These are phyloP conservation scores for Hypoxylon cercidicola DNA, from an alignment of 495 filamentous ascomycete species.

Conservation along the genomic window DNA sequence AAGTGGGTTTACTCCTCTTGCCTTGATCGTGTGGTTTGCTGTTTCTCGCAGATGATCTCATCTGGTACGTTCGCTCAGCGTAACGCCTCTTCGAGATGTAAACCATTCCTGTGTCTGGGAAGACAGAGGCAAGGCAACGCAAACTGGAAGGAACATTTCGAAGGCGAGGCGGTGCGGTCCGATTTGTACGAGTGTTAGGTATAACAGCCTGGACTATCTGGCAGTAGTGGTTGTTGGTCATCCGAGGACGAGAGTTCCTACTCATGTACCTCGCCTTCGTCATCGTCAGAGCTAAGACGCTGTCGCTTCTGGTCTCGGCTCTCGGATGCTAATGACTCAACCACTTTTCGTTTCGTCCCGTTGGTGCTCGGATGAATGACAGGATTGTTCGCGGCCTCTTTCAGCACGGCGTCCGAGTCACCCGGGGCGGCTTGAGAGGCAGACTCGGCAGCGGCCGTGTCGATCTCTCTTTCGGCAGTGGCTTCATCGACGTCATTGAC, in stretches of 20 bases:
- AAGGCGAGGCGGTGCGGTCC: no score
- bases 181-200: no score
- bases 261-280: slow-evolving; percentile 48
- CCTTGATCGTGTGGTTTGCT: slow-evolving; percentile 5
- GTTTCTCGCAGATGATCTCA: neutral
- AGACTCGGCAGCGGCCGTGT: slow-evolving; percentile 45
- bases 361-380: slow-evolving; percentile 49
- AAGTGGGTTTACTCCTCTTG: neutral
- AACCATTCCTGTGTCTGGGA: no score
- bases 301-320: slow-evolving; percentile 42
- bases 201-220: no score
- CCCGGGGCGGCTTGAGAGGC: slow-evolving; percentile 48
- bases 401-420: slow-evolving; percentile 58
- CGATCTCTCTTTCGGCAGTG: slow-evolving; percentile 45
- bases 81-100: neutral
- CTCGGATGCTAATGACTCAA: slow-evolving; percentile 41
- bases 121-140: no score
- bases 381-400: slow-evolving; percentile 59
- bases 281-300: slow-evolving; percentile 44
- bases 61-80: neutral
- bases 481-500: slow-evolving; percentile 46
- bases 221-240: no score
- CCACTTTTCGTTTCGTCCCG: slow-evolving; percentile 49
- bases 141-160: no score
- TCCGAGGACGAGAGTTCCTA: no score